These are phyloP conservation scores for Peronosclerospora sorghi DNA, from an alignment of 352 stramenopile genomes.

Conservation along the genomic window DNA sequence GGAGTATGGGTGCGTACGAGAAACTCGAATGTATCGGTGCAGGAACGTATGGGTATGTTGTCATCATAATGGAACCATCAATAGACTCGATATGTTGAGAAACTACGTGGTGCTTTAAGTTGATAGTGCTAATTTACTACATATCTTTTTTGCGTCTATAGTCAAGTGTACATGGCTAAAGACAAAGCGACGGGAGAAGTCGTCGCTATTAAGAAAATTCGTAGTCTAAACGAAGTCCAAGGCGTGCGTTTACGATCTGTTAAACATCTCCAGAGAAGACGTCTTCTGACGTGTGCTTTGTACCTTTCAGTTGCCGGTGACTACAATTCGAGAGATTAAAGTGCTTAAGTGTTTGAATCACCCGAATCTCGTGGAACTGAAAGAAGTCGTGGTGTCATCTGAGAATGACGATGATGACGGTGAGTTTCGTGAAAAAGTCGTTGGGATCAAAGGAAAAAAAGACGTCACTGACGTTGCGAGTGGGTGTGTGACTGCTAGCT, in stretches of 20 bases:
- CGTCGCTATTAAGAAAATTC: constrained; percentile 89
- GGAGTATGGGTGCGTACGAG: constrained; percentile 76
- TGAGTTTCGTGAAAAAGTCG: constrained; percentile 6
- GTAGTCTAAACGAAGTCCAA: constrained; percentile 84
- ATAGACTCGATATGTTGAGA: not conserved
- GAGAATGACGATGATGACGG: constrained; percentile 78
- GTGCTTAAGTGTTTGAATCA: constrained; percentile 95
- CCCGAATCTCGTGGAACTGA: constrained; percentile 91
- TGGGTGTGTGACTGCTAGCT: constrained; percentile 13
- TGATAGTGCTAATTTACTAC: not conserved
- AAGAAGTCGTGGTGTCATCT: constrained; percentile 90
- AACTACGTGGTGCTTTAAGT: not conserved
- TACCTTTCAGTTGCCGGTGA: constrained; percentile 79
- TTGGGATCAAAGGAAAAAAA: not conserved
- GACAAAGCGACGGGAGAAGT: constrained; percentile 74
- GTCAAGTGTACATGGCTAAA: constrained; percentile 84
- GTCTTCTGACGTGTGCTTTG: not conserved
- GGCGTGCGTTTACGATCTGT: constrained; percentile 39
- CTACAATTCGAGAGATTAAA: constrained; percentile 97
- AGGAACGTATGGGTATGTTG: constrained; percentile 74
- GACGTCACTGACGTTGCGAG: no score
- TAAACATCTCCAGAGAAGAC: not conserved
- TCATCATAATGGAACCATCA: not conserved
- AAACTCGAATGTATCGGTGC: constrained; percentile 85
- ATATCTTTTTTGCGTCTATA: constrained; percentile 12